These are phyloP conservation scores for Cyclanthera cordifolia DNA, from an alignment of 306 rosid species.

Conservation along the genomic window DNA sequence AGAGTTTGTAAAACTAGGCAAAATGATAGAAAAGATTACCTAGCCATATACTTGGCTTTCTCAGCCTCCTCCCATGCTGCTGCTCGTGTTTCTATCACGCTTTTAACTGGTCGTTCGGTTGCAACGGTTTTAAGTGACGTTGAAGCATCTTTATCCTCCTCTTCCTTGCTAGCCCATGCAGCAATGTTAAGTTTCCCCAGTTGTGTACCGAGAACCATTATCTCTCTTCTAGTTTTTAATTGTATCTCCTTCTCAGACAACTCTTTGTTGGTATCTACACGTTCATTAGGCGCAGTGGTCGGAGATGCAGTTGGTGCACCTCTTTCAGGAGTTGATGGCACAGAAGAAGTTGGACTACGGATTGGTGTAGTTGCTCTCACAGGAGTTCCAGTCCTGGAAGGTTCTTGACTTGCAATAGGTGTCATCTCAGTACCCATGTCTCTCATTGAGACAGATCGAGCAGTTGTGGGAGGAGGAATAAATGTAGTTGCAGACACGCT, in stretches of 20 bases:
- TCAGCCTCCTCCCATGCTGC: conserved; percentile 95
- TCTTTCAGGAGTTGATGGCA: conserved; percentile 72
- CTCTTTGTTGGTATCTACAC: conserved; percentile 30
- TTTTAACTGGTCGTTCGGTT: conserved; percentile 30
- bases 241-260: conserved; percentile 87
- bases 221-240: conserved; percentile 83
- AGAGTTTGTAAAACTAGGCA: neutral
- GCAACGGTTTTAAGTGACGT: conserved; percentile 45
- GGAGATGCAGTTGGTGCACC: conserved; percentile 28
- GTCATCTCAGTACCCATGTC: conserved; percentile 99
- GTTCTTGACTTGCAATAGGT: conserved; percentile 95
- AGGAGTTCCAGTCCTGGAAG: conserved; percentile 92
- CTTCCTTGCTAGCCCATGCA: conserved; percentile 98
- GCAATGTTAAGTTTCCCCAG: conserved; percentile 89
- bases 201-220: conserved; percentile 82
- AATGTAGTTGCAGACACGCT: conserved; percentile 61
- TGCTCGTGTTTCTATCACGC: conserved; percentile 66
- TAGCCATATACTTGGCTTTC: conserved; percentile 83
- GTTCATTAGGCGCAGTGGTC: conserved; percentile 19
- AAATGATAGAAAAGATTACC: conserved; percentile 26
- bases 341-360: conserved; percentile 79
- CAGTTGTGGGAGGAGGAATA: conserved; percentile 81
- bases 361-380: conserved; percentile 86
- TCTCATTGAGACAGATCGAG: conserved; percentile 96
- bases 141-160: conserved; percentile 80